phyloP scores from a whole-genome alignment of 176 grass and related monocot species.

The Tuctoria greenei region DNA sequence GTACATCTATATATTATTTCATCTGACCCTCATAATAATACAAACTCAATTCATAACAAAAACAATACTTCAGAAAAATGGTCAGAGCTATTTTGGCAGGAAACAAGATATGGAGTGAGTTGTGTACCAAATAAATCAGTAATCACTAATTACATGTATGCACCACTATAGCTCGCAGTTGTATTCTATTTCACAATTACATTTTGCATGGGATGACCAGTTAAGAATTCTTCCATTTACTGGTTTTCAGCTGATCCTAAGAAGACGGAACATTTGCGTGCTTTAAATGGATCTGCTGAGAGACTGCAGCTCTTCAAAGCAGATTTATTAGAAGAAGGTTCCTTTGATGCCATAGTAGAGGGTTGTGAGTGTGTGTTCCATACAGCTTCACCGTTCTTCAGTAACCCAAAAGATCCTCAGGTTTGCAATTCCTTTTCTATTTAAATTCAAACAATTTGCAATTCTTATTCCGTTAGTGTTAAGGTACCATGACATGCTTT shows the following conservation, averaged over 20 bases:
- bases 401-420: slow-evolving; percentile 38
- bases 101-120: not conserved
- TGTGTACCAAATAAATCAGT: not conserved
- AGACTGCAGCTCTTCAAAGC: slow-evolving; percentile 47
- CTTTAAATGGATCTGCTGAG: slow-evolving; percentile 42
- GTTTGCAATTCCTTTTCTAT: slow-evolving; percentile 1
- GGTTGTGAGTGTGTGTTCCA: too few relatives aligned
- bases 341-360: slow-evolving; percentile 43
- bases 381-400: slow-evolving; percentile 44
- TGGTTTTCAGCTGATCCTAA: slow-evolving; percentile 43
- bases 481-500: not conserved
- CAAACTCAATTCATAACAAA: too few relatives aligned
- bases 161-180: not conserved
- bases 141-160: not conserved
- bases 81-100: not conserved
- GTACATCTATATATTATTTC: too few relatives aligned
- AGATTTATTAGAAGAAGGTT: slow-evolving; percentile 40
- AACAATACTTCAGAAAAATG: not conserved
- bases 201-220: not conserved
- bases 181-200: not conserved
- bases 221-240: slow-evolving; percentile 3
- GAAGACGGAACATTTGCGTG: slow-evolving; percentile 40
- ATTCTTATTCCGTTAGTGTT: not conserved
- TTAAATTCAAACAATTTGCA: not conserved
- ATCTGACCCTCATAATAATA: too few relatives aligned